Evolutionary conservation across 1,284 basidiomycete genomes (phyloP), one percentile per base, ranked within the genome.

Genomic region (Hemileia vastatrix): DNA sequence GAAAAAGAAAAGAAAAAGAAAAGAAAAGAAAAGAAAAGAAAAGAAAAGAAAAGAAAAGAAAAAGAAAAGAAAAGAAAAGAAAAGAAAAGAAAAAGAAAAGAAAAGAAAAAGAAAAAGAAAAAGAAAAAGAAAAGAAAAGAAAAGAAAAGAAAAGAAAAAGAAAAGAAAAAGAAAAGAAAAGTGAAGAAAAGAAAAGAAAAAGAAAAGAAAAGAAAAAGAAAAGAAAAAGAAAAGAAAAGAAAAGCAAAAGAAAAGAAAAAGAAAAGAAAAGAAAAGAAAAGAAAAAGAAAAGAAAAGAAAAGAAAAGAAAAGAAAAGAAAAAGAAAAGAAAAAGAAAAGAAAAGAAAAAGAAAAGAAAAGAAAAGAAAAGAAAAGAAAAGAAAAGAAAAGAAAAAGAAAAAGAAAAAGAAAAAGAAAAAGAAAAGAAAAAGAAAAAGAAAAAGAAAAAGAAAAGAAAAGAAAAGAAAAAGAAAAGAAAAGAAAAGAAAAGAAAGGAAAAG

Each of bases 41-140:
- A n/a, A n/a, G 9, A 43, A 9, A n/a, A 43, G n/a, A n/a, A 43
- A 43, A 9, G 40, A 43, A 43, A n/a, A 43, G n/a, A 43, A 43
- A 43, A 43, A 43, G 9, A 43, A 57, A 51, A 24, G 27, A 11
- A 31, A 52, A 27, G 11, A 23, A 51, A 6, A 31, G 50, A 48
- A 48, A 23, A 13, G n/a, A 59, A 36, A 4, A 51, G 36, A 44
- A 59, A 51, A 44, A 45, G 19, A 3, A 59, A 21, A 51, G 50
- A 49, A 11, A 51, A 51, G 18, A 6, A 23, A 51, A 44, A 43
- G 15, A 1, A 43, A 21, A 40, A 49, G 2, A 40, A 59, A 8
- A 49, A 45, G 4, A 51, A 36, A 48, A 59, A 59, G 50, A 51
- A 48, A 45, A 48, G 56, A 45, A 57, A 49, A 2, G 50, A 33